phyloP scores from a whole-genome alignment of 2,329 filamentous ascomycete species.

The Fusarium aywerte region DNA sequence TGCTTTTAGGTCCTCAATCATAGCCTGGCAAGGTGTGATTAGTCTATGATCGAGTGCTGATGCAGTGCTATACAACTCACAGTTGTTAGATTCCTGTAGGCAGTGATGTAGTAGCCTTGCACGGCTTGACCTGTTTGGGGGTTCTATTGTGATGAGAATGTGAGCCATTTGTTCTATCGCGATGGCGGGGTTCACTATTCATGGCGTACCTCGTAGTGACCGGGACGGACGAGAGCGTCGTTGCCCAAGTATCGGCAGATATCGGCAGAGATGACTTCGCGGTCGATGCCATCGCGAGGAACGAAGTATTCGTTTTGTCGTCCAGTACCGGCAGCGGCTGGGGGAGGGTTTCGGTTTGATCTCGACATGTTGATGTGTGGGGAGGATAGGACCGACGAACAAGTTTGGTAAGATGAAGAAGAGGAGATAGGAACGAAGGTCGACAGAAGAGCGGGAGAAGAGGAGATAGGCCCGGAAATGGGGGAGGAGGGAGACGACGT shows the following conservation, averaged over 20 bases:
- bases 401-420: constrained; percentile 38
- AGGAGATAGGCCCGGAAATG: constrained; percentile 33
- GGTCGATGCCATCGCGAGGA: constrained; percentile 81
- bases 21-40: constrained; percentile 58
- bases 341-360: constrained; percentile 53
- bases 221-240: constrained; percentile 81
- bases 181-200: constrained; percentile 4
- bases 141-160: constrained; percentile 54
- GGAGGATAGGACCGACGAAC: constrained; percentile 33
- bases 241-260: constrained; percentile 87
- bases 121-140: constrained; percentile 68
- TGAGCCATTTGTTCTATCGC: constrained; percentile 43
- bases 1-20: constrained; percentile 71
- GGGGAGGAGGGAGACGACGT: constrained; percentile 38
- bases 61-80: constrained; percentile 60
- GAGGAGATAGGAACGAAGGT: constrained; percentile 32
- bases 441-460: constrained; percentile 36
- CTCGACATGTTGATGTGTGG: constrained; percentile 53
- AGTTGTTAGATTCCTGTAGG: constrained; percentile 81
- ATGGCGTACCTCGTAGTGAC: constrained; percentile 73
- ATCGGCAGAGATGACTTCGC: constrained; percentile 85
- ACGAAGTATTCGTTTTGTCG: constrained; percentile 84
- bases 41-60: constrained; percentile 11
- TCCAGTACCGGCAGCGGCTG: constrained; percentile 53
- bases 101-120: constrained; percentile 80